Percentiles rank a stretch among this genome's conserved stretches.
These are phyloP conservation scores for Arabidopsis arenosa DNA, from an alignment of 345 rosid genomes.

Conservation along the genomic window DNA sequence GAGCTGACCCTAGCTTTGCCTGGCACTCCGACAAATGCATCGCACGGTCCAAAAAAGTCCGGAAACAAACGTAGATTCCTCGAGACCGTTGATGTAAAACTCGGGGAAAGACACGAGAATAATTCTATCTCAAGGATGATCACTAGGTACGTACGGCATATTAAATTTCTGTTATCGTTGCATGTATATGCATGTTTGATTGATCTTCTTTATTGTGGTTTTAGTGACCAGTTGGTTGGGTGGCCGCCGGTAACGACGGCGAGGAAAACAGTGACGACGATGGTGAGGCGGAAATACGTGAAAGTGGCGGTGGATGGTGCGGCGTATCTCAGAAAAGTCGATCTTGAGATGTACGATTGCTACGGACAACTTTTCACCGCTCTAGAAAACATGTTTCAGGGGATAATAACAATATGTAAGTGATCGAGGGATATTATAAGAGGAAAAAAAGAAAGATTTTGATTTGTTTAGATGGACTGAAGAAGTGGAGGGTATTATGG, in stretches of 20 bases:
- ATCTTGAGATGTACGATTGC: constrained; percentile 55
- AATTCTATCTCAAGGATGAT: constrained; percentile 3
- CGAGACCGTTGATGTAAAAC: constrained; percentile 53
- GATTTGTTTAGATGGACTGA: neutral
- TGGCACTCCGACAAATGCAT: constrained; percentile 42
- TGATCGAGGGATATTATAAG: neutral
- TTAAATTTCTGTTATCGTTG: neutral
- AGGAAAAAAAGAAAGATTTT: neutral
- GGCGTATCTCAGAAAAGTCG: constrained; percentile 72
- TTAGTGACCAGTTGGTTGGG: constrained; percentile 64
- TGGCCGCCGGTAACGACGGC: constrained; percentile 77
- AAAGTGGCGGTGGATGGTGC: constrained; percentile 84
- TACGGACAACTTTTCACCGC: constrained; percentile 56
- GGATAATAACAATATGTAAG: constrained; percentile 54
- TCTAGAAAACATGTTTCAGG: constrained; percentile 63
- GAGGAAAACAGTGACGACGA: constrained; percentile 41
- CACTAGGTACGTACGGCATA: constrained; percentile 38
- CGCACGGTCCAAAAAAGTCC: constrained; percentile 42
- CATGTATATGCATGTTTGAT: constrained; percentile 20
- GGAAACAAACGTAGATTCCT: constrained; percentile 57
- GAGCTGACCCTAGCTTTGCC: constrained; percentile 69
- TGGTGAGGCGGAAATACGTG: constrained; percentile 56
- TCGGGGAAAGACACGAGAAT: constrained; percentile 28
- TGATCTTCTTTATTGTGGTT: neutral
- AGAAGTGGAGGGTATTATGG: neutral